Conservation (phyloP, 2,329 filamentous ascomycete species). For the Fusarium sp. region DNA sequence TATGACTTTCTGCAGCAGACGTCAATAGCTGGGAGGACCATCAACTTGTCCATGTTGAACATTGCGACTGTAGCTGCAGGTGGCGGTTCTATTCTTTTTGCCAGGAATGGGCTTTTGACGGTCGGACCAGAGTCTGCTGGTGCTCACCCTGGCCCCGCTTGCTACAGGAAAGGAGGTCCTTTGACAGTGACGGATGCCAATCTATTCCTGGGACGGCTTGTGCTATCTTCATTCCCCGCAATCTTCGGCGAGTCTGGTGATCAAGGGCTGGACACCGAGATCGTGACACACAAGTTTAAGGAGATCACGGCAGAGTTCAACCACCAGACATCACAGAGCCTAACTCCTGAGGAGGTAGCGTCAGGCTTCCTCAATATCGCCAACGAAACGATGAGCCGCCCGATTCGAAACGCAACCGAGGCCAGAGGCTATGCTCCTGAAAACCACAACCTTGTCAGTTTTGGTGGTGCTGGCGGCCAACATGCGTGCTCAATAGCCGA, state of each 20-base stretch:
- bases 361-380: conserved; percentile 83
- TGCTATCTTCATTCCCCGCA: conserved; percentile 75
- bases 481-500: conserved; percentile 61
- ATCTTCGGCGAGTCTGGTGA: conserved; percentile 81
- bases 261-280: conserved; percentile 61
- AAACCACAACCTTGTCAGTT: conserved; percentile 53
- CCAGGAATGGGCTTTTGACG: conserved; percentile 78
- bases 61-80: conserved; percentile 78
- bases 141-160: conserved; percentile 79
- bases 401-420: conserved; percentile 81
- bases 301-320: conserved; percentile 60
- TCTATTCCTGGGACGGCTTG: conserved; percentile 72
- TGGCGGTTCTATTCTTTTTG: conserved; percentile 71
- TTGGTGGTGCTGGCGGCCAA: conserved; percentile 82
- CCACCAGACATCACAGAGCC: conserved; percentile 50
- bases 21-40: conserved; percentile 78
- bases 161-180: conserved; percentile 80
- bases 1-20: conserved; percentile 82
- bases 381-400: conserved; percentile 83
- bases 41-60: conserved; percentile 80
- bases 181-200: conserved; percentile 82
- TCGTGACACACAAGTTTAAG: conserved; percentile 56
- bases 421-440: conserved; percentile 60
- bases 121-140: conserved; percentile 81
- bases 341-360: conserved; percentile 61